A percentile compares a stretch with the other conserved stretches of the same genome.
phyloP scores from a whole-genome alignment of 768 basidiomycete genomes.

The Pleurotus pulmonarius region DNA sequence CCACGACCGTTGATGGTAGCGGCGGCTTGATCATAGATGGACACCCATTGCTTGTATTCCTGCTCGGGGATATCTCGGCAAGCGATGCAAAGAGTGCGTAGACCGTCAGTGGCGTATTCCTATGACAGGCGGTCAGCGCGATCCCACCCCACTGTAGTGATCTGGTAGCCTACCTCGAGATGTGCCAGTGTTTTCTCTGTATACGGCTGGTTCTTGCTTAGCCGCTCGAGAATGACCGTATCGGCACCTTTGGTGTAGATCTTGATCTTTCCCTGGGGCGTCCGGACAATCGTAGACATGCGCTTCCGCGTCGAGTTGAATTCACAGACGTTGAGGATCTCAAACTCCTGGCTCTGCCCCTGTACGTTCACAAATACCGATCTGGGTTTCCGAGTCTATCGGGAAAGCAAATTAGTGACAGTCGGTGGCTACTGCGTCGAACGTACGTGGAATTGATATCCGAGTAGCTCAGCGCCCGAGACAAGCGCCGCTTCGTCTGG shows the following conservation, averaged over 20 bases:
- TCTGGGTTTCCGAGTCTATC: slow-evolving; percentile 89
- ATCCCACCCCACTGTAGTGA: background rate
- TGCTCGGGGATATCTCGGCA: slow-evolving; percentile 88
- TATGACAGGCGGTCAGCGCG: slow-evolving; percentile 18
- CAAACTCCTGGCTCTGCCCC: slow-evolving; percentile 73
- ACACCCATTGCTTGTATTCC: slow-evolving; percentile 87
- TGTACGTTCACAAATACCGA: slow-evolving; percentile 87
- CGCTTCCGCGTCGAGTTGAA: slow-evolving; percentile 98
- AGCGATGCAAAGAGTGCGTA: slow-evolving; percentile 95
- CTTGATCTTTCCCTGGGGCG: slow-evolving; percentile 88
- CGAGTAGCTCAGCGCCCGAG: slow-evolving; percentile 86
- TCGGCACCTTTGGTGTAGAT: slow-evolving; percentile 97
- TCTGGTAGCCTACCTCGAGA: slow-evolving; percentile 64
- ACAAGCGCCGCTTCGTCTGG: slow-evolving; percentile 98
- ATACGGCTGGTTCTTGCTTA: slow-evolving; percentile 81
- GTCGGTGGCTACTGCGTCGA: background rate
- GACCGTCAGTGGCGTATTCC: slow-evolving; percentile 97
- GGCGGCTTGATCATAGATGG: slow-evolving; percentile 88
- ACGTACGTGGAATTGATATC: slow-evolving; percentile 91
- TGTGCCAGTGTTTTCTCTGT: slow-evolving; percentile 85
- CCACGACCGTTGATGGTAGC: slow-evolving; percentile 93
- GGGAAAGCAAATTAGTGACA: slow-evolving; percentile 4
- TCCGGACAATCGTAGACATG: slow-evolving; percentile 93
- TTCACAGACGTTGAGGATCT: slow-evolving; percentile 95
- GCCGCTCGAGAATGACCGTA: slow-evolving; percentile 91